phyloP scores from a whole-genome alignment of 495 filamentous ascomycete genomes.

The Letharia lupina region DNA sequence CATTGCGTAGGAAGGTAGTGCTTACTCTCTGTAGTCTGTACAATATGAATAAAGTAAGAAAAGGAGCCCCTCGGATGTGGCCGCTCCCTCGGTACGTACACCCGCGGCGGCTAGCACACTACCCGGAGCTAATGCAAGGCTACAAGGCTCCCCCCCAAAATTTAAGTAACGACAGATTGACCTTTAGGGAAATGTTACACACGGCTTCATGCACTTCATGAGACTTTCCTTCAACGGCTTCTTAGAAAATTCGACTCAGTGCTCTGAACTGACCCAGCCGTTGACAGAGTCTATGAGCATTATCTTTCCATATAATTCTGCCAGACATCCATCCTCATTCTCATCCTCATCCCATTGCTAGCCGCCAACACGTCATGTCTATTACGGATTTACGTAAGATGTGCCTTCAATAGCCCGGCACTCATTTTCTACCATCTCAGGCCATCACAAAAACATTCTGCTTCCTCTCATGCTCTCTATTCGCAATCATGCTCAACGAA shows the following conservation, averaged over 20 bases:
- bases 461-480: neutral
- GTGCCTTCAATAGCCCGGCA: neutral
- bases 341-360: neutral
- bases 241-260: neutral
- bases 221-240: neutral
- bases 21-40: neutral
- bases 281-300: neutral
- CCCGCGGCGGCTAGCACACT: neutral
- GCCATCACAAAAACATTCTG: neutral
- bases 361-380: neutral
- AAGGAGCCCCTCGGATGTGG: neutral
- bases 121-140: conserved; percentile 1
- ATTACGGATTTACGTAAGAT: neutral
- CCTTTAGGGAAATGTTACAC: neutral
- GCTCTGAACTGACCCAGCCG: neutral
- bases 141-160: conserved; percentile 1
- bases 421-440: neutral
- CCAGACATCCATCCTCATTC: neutral
- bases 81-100: neutral
- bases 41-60: too few relatives aligned
- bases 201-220: neutral
- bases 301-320: neutral
- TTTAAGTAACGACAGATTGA: conserved; percentile 9
- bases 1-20: neutral
- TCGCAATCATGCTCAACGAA: conserved; percentile 10